Percentiles rank a stretch among this genome's conserved stretches.
phyloP scores from a whole-genome alignment of 2,329 filamentous ascomycete species.

The Stachybotrys echinatus region DNA sequence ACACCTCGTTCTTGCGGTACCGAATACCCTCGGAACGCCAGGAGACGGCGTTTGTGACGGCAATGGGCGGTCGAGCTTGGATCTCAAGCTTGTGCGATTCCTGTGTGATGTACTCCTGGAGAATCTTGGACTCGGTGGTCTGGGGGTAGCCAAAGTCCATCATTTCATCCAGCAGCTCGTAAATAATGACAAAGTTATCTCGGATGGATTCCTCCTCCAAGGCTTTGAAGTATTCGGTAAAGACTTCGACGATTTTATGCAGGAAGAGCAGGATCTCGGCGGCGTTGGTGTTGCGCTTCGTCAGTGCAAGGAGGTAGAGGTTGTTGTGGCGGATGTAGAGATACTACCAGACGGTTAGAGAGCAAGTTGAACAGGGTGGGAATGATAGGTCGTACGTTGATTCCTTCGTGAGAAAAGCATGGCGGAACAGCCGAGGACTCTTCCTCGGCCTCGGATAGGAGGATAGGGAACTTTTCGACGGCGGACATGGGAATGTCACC shows the following conservation, averaged over 20 bases:
- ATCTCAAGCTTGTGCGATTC: conserved; percentile 98
- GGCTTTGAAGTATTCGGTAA: conserved; percentile 99
- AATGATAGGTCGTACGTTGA: conserved; percentile 65
- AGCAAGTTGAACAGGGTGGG: conserved; percentile 9
- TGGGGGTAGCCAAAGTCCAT: conserved; percentile 99
- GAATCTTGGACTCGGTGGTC: conserved; percentile 96
- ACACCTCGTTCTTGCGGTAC: conserved; percentile 99
- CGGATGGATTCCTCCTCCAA: conserved; percentile 97
- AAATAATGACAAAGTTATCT: conserved; percentile 99
- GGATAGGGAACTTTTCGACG: conserved; percentile 93
- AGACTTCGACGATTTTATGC: conserved; percentile 97
- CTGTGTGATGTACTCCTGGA: conserved; percentile 99
- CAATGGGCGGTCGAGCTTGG: conserved; percentile 91
- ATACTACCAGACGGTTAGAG: conserved; percentile 53
- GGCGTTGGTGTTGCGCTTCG: conserved; percentile 98
- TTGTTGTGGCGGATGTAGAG: conserved; percentile 99
- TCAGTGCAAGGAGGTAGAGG: conserved; percentile 94
- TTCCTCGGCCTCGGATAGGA: conserved; percentile 97
- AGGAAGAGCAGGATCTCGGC: conserved; percentile 97
- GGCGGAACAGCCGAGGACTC: conserved; percentile 95
- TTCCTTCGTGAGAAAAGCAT: conserved; percentile 97
- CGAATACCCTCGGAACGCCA: conserved; percentile 98
- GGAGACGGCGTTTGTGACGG: conserved; percentile 95
- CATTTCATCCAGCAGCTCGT: conserved; percentile 98
- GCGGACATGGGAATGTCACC: conserved; percentile 99